Evolutionary conservation across 2,329 filamentous ascomycete species (phyloP), one percentile per base, ranked within the genome.

Genomic region (Fusarium mangiferae): DNA sequence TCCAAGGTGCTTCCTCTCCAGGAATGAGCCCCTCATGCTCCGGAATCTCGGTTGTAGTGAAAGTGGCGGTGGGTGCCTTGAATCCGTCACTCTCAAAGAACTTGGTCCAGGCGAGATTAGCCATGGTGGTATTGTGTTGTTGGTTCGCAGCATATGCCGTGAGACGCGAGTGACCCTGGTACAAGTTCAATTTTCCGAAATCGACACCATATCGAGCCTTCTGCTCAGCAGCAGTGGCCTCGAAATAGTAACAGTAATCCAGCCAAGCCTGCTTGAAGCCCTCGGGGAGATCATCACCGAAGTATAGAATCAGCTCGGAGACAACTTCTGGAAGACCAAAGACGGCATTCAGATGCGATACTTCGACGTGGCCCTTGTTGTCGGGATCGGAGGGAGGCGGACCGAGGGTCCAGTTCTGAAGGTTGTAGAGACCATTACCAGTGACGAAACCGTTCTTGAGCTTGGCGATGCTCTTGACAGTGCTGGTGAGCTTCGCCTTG

Each of bases 381-480:
- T 83, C 76, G 0, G 85, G 84, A 68, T 90, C 88, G 0, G 83
- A 83, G 0, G 86, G 86, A 4, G 89, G 89, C 0, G 89, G 88
- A 0, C 82, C 79, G 22, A 90, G 83, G 1, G 82, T 84, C 28
- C 88, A 87, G 5, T 84, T 87, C 22, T 82, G 75, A 5, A 85
- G 83, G 67, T 87, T 84, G 79, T 89, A 90, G 0, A 88, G 81
- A 0, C 85, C 88, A 15, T 85, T 82, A 1, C 89, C 89, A 0
- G 88, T 90, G 6, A 89, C 86, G 72, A 91, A 90, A 2, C 89
- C 90, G 69, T 90, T 87, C 68, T 84, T 89, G 9, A 91, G 82
- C 17, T 82, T 81, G 0, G 85, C 86, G 57, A 90, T 90, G 6
- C 89, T 88, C 9, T 80, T 78, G 17, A 87, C 82, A 0, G 86